phyloP scores from a whole-genome alignment of 2,329 filamentous ascomycete genomes.

The Pseudogymnoascus sp. region DNA sequence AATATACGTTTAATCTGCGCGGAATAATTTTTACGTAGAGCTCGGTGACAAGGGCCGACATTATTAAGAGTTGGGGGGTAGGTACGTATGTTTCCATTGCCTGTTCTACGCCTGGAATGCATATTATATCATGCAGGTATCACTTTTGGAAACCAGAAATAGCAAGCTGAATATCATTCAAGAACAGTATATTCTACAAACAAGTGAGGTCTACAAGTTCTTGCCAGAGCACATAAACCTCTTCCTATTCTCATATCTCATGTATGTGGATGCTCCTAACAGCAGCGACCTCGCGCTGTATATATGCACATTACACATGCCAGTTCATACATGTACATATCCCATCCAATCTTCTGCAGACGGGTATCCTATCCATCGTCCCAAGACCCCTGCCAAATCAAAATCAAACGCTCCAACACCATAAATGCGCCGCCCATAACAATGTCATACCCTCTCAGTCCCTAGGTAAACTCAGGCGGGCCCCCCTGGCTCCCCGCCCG shows the following conservation, averaged over 20 bases:
- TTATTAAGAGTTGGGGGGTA: not conserved
- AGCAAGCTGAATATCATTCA: too few relatives aligned
- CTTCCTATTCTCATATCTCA: slow-evolving; percentile 5
- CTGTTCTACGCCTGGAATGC: not conserved
- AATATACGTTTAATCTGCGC: not conserved
- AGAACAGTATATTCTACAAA: not conserved
- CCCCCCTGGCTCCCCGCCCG: not conserved
- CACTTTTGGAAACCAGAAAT: too few relatives aligned
- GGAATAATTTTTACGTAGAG: not conserved
- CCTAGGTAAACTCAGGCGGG: not conserved
- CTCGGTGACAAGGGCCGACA: not conserved
- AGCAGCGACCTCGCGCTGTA: slow-evolving; percentile 2
- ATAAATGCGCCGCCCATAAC: not conserved
- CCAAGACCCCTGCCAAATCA: not conserved
- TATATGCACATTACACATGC: slow-evolving; percentile 7
- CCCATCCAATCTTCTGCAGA: not conserved
- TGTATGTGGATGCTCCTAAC: not conserved
- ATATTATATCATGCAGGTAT: not conserved
- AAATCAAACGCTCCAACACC: slow-evolving; percentile 6
- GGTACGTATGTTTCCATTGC: too few relatives aligned
- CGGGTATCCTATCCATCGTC: not conserved
- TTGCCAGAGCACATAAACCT: not conserved
- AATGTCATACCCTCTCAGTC: not conserved
- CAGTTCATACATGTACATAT: slow-evolving; percentile 7
- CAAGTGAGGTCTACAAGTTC: not conserved